Conservation (phyloP, 1,284 basidiomycete species). For the Schizopora paradoxa region DNA sequence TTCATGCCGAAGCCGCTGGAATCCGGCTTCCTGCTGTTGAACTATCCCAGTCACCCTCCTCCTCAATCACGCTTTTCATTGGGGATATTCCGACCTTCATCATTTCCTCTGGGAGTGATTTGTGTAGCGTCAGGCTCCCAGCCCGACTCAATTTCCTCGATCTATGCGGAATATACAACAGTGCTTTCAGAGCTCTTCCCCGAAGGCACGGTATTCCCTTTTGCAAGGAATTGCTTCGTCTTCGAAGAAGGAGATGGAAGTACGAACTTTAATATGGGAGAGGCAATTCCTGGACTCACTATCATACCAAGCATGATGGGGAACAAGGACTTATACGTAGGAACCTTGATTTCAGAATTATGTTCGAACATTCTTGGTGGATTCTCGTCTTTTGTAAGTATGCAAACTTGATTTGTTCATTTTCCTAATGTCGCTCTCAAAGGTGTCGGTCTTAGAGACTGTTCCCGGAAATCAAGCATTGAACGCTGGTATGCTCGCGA, state of each 20-base stretch:
- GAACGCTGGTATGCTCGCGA: constrained; percentile 31
- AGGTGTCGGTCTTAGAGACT: constrained; percentile 34
- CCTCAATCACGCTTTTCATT: constrained; percentile 52
- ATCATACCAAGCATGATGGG: constrained; percentile 76
- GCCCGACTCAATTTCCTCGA: constrained; percentile 49
- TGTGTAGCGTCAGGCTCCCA: constrained; percentile 67
- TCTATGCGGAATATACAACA: constrained; percentile 62
- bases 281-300: constrained; percentile 56
- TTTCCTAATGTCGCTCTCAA: neutral
- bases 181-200: constrained; percentile 60
- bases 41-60: constrained; percentile 65
- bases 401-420: constrained; percentile 15
- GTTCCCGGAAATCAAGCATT: constrained; percentile 31
- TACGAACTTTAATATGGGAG: constrained; percentile 49
- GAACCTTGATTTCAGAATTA: constrained; percentile 80
- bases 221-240: constrained; percentile 71
- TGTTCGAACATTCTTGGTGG: constrained; percentile 81
- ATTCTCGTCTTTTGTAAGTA: constrained; percentile 69
- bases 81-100: constrained; percentile 68
- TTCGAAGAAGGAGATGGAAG: constrained; percentile 69
- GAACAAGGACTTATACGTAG: constrained; percentile 77
- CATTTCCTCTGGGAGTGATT: constrained; percentile 75
- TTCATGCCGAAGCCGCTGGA: constrained; percentile 79
- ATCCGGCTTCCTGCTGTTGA: constrained; percentile 67
- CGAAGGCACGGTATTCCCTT: constrained; percentile 62